Conservation (phyloP, 768 basidiomycete species). For the Lanmaoa rubissima region DNA sequence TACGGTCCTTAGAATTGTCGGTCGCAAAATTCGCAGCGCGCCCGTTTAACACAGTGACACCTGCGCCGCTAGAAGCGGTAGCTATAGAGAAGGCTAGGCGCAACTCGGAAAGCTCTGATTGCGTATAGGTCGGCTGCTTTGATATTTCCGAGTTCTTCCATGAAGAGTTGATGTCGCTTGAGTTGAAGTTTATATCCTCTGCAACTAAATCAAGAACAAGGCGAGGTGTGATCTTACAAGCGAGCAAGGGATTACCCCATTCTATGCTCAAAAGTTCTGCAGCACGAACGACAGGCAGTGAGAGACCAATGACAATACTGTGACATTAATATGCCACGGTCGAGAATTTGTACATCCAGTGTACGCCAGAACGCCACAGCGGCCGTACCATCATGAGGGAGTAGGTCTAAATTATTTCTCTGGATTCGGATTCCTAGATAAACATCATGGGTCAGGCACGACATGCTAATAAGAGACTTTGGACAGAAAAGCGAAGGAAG, state of each 20-base stretch:
- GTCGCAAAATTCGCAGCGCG: not conserved
- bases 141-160: not conserved
- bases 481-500: not conserved
- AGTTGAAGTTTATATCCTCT: no score
- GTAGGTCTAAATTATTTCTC: not conserved
- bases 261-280: not conserved
- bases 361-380: not conserved
- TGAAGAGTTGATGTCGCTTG: no score
- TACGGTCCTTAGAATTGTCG: not conserved
- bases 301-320: no score
- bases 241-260: not conserved
- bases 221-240: not conserved
- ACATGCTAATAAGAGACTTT: not conserved
- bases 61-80: not conserved
- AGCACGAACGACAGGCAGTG: not conserved
- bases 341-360: not conserved
- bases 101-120: not conserved
- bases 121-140: not conserved
- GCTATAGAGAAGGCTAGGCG: not conserved
- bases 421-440: slow-evolving; percentile 19
- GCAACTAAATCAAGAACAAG: no score
- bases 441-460: slow-evolving; percentile 5
- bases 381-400: not conserved
- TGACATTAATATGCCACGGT: no score
- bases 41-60: not conserved